Base-by-base conservation (phyloP, 805 yeast genomes). In the Wickerhamomyces strasburgensis region DNA sequence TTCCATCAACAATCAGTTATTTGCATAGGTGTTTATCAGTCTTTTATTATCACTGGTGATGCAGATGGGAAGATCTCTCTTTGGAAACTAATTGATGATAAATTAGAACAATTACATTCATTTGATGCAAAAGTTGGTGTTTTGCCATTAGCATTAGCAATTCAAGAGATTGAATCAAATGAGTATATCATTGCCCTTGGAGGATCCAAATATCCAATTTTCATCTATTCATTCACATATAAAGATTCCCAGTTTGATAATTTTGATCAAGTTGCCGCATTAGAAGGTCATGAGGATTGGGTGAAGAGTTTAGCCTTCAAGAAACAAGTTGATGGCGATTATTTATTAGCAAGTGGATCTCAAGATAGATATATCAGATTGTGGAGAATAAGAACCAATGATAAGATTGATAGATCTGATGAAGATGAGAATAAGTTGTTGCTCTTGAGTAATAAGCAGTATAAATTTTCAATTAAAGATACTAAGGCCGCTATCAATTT, bases 231-330 rank as follows among this genome's bases (percentile, higher is more conserved):
- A 0, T 72, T 78, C 42, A 51, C 46, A 9, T 33, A 57, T 1
- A 34, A 46, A 1, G 33, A 38, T 4, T 34, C 42, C 10, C 25
- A 21, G 25, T 25, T 60, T 11, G 29, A 34, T 3, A 39, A 46
- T 10, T 61, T 70, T 29, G 35, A 49, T 7, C 64, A 62, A 36
- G 65, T 68, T 21, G 83, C 88, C 1, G 63, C 63, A 7, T 60
- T 93, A 24, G 71, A 78, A 19, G 98, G 99, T 5, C 98, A 93
- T 57, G 98, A 93, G 60, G 96, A 89, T 60, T 93, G 99, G 99
- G 75, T 93, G 34, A 83, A 84, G 54, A 70, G 86, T 11, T 61
- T 93, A 21, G 70, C 78, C 1, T 75, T 86, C 52, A 60, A 69
- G 39, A 63, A 64, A 27, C 68, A 64, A 14, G 58, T 60, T 0